Percentiles rank a stretch among this genome's conserved stretches.
phyloP scores from a whole-genome alignment of 116 monocot genomes.

The Trichopus zeylanicus region DNA sequence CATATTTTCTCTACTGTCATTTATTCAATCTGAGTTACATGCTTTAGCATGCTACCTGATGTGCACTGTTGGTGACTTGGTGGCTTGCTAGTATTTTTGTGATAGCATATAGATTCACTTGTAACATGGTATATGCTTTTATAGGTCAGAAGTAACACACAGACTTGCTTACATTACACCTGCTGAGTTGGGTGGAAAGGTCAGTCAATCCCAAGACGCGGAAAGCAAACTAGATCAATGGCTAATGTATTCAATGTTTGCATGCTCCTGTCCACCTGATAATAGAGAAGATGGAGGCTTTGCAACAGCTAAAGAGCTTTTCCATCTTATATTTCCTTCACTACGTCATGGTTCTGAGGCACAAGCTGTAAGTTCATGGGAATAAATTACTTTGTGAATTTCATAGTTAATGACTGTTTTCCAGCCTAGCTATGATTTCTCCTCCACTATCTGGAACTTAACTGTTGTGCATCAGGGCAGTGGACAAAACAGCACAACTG shows the following conservation, averaged over 20 bases:
- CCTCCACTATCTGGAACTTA: too few species aligned
- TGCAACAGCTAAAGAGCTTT: conserved; percentile 63
- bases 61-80: neutral
- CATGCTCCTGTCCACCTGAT: conserved; percentile 88
- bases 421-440: too few species aligned
- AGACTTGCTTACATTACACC: conserved; percentile 80
- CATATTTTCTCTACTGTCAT: too few species aligned
- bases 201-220: conserved; percentile 66
- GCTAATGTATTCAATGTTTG: conserved; percentile 95
- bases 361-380: conserved; percentile 58
- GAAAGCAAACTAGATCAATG: conserved; percentile 93
- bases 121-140: conserved; percentile 2
- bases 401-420: too few species aligned
- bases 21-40: too few species aligned
- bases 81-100: conserved; percentile 1
- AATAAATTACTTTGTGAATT: neutral
- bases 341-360: conserved; percentile 81
- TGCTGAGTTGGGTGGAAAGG: conserved; percentile 82
- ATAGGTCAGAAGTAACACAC: conserved; percentile 69
- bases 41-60: neutral
- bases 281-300: conserved; percentile 56
- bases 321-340: conserved; percentile 88
- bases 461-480: too few species aligned
- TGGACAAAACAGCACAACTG: too few species aligned
- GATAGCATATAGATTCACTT: neutral